Evolutionary conservation across 768 basidiomycete genomes (phyloP).

Genomic region (Lactarius sp.): DNA sequence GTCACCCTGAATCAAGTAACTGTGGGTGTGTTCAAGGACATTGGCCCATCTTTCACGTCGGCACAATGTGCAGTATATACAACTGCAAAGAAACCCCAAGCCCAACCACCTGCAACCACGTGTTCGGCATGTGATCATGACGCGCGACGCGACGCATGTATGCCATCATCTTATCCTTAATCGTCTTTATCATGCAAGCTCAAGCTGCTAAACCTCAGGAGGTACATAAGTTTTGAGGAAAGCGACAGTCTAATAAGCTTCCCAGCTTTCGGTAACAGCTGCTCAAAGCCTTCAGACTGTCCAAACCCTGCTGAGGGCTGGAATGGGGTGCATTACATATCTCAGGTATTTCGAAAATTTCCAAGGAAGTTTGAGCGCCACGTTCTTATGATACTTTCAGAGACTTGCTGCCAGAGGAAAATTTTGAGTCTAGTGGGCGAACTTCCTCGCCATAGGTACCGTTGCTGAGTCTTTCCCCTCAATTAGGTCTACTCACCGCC

Average conservation of each 20-base stretch:
- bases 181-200: constrained; percentile 36
- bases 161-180: background rate
- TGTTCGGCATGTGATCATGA: constrained; percentile 12
- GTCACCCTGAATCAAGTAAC: background rate
- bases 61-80: background rate
- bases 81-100: background rate
- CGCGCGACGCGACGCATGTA: constrained; percentile 12
- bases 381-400: constrained; percentile 33
- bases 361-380: constrained; percentile 15
- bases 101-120: constrained; percentile 4
- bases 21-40: too few relatives aligned
- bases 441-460: constrained; percentile 2
- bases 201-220: constrained; percentile 33
- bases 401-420: constrained; percentile 73
- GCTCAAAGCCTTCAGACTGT: constrained; percentile 67
- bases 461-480: constrained; percentile 9
- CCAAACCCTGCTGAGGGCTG: constrained; percentile 66
- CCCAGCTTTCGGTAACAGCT: constrained; percentile 31
- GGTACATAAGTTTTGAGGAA: constrained; percentile 16
- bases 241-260: constrained; percentile 2
- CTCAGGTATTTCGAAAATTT: constrained; percentile 44
- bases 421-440: constrained; percentile 44
- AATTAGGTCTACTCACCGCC: constrained; percentile 51
- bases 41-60: background rate
- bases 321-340: constrained; percentile 73